Base-by-base conservation (phyloP, 805 yeast species). In the Starmerella geochares region DNA sequence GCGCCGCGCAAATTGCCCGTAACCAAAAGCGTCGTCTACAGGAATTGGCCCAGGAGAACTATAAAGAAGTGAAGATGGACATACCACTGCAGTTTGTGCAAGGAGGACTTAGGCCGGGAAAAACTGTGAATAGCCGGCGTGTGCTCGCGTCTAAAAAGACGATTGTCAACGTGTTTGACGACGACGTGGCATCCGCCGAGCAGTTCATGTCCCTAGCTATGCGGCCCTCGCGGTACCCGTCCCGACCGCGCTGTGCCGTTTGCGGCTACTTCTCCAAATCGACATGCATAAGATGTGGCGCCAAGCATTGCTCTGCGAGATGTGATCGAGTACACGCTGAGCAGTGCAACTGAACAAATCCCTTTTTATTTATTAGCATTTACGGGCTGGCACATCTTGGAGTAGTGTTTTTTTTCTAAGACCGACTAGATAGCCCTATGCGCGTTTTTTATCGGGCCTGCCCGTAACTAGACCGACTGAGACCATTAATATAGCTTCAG, bases 181-280 rank as follows among this genome's bases (percentile, higher is more conserved):
- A 70, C 46, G 74, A 70, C 49, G 64, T 64, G 2, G 43, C 51
- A 6, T 60, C 65, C 8, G 61, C 68, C 3, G 58, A 57, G 31
- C 42, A 52, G 28, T 67, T 58, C 49, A 48, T 54, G 33, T 57
- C 61, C 4, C 60, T 64, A n/a, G 63, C 65, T 1, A 59, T 68
- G 1, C 50, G 43, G 20, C 65, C 68, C 2, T 62, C 71, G n/a
- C 33, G 27, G 13, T 71, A 70, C 51, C 73, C 74, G 2, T 43
- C 59, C 4, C 52, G 63, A 10, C 57, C 57, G 2, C 44, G 66
- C 23, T 70, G 74, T 50, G 56, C 61, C 10, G 67, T 70, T 1
- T 70, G 74, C 47, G 74, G 74, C 2, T 68, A 66, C 57, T 62
- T 66, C 59, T 66, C 70, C 7, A 54, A 54, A 13, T 46, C 61